Evolutionary conservation across 495 filamentous ascomycete genomes (phyloP), one percentile per base, ranked within the genome.

Genomic region (Aspergillus haitiensis): DNA sequence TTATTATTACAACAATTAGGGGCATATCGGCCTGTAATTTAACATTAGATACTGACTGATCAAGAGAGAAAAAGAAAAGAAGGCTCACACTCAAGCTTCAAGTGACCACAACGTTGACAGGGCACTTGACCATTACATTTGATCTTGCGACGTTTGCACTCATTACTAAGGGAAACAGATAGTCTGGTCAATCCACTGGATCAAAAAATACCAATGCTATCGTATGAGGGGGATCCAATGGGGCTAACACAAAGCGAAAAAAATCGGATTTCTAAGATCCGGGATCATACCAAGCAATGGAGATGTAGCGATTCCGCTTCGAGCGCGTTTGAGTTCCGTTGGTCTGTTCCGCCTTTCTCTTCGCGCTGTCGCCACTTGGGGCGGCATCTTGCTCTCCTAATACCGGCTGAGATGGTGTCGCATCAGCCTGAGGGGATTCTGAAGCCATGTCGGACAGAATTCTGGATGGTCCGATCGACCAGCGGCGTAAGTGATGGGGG

Each of bases 131-230:
- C 92, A 74, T 96, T 96, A 78, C 92, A 97, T 65, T 95, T 95
- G 71, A 97, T 96, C 75, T 97, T 96, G 60, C 92, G 86, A 13
- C 92, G 82, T 65, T 97, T 97, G 78, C 92, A 97, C 68, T 97
- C 91, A 66, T 95, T 96, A 60, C 81, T 83, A 65, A 37, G 9
- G 21, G 21, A 27, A 36, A 32, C 16, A 63, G 7, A 10, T 33
- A 56, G 15, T 3, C 32, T 13, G 9, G 9, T 55, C 31, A 48
- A 15, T 13, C 34, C 27, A 34, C 13, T 15, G 13, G 35, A 15
- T 50, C 12, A 21, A 56, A 5, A 40, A 12, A 51, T 6, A 51
- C 44, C 18, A 16, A 35, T 36, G 10, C 49, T 42, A 44, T 44
- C 46, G 37, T 31, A 55, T 34, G 44, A 48, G 15, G 31, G 3